Base-by-base conservation (phyloP, 2,329 filamentous ascomycete species). In the Cryphonectria naterciae region DNA sequence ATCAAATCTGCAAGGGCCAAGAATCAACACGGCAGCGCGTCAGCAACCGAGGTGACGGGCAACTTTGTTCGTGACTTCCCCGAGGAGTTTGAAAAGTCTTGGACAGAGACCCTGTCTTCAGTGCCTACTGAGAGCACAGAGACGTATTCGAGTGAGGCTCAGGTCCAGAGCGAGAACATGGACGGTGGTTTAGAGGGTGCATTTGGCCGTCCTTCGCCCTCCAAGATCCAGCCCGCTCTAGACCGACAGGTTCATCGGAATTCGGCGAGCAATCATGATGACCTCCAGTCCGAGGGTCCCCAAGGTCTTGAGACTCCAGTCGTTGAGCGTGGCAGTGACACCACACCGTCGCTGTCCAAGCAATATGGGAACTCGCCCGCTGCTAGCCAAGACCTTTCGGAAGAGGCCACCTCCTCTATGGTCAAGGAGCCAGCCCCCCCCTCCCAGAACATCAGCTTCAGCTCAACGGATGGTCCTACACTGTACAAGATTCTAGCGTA, bases 401-500 rank as follows among this genome's bases (percentile, higher is more conserved):
- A 11, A 13, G 46, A 63, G 54, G 35, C n/a, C 6, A 49, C 7
- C 49, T 28, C 39, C 32, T 7, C 52, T 37, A 25, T 19, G 8
- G 67, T 74, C 10, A 68, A 70, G 1, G 70, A 73, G 68, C 75
- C 28, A 71, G 68, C 22, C 68, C 74, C 68, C 65, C 54, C 65
- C 32, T 43, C 25, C 41, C 54, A 11, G 39, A 22, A 39, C 22
- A 39, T 41, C 19, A 39, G 43, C 28, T 43, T 43, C 19, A 13
- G 56, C 61, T 13, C 58, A 39, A 15, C 46, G 41, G 63, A 28
- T 15, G 65, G 74, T 11, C 73, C 77, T 25, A 75, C 76, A 22
- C 77, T 86, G 3, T 93, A 92, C 82, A 92, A 88, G 77, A 85
- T 93, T 46, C 83, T 93, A 7, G 90, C 88, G 1, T 92, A 90